These are phyloP conservation scores for Yamadazyma membranifaciens DNA, from an alignment of 1,139 yeast species.

Conservation along the genomic window DNA sequence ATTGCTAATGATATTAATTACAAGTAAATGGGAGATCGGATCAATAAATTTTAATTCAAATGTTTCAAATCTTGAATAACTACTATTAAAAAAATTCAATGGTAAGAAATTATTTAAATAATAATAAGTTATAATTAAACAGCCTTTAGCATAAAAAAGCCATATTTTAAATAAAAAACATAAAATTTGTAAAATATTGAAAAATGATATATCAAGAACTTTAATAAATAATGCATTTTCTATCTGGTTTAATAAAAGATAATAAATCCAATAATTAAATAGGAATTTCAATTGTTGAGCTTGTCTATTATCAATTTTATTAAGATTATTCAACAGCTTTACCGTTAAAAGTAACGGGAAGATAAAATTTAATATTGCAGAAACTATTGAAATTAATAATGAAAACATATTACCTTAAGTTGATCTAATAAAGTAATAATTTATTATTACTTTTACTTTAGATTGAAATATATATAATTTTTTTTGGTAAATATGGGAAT, in stretches of 20 bases:
- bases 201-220: constrained; percentile 12
- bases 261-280: constrained; percentile 28
- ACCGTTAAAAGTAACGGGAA: constrained; percentile 19
- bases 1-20: constrained; percentile 9
- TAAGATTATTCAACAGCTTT: constrained; percentile 14
- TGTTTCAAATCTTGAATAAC: constrained; percentile 11
- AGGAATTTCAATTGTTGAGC: constrained; percentile 19
- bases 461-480: no score
- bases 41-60: constrained; percentile 18
- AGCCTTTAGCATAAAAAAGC: constrained; percentile 30
- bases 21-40: constrained; percentile 13
- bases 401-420: constrained; percentile 8
- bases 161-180: constrained; percentile 20
- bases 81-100: not conserved
- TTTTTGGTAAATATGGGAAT: no score
- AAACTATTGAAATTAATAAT: constrained; percentile 5
- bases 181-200: constrained; percentile 9
- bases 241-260: constrained; percentile 16
- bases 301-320: constrained; percentile 7
- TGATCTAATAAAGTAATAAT: no score
- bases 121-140: constrained; percentile 20
- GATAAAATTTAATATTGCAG: constrained; percentile 11
- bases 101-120: constrained; percentile 11
- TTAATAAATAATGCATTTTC: constrained; percentile 14
- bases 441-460: no score